phyloP scores from a whole-genome alignment of 768 basidiomycete species.

The Podaxis sp. region DNA sequence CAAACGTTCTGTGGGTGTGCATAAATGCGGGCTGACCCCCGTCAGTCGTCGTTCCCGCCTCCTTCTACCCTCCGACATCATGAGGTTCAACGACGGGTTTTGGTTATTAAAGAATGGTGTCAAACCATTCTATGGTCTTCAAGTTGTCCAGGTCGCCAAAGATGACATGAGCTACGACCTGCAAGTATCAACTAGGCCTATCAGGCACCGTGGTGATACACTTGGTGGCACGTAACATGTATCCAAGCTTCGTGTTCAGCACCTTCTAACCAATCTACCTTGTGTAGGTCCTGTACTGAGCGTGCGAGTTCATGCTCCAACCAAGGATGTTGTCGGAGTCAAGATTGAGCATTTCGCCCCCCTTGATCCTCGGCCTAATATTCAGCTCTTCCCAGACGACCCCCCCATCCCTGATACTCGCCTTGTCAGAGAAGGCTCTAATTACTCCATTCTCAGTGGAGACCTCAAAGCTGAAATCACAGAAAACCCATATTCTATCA shows the following conservation, averaged over 20 bases:
- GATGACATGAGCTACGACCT: conserved; percentile 52
- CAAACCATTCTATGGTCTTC: conserved; percentile 59
- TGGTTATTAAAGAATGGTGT: conserved; percentile 67
- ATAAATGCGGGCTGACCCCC: conserved; percentile 1
- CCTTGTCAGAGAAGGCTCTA: conserved; percentile 32
- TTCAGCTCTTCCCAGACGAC: conserved; percentile 64
- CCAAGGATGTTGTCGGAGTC: conserved; percentile 54
- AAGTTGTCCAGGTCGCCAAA: conserved; percentile 50
- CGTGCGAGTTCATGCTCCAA: conserved; percentile 53
- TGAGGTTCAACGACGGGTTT: conserved; percentile 77
- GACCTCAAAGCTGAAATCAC: conserved; percentile 56
- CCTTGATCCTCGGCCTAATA: conserved; percentile 41
- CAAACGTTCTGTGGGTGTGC: background rate
- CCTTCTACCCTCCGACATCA: conserved; percentile 22
- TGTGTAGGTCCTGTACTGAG: conserved; percentile 47
- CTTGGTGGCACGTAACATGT: conserved; percentile 43
- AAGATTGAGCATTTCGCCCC: conserved; percentile 56
- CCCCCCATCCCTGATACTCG: conserved; percentile 44
- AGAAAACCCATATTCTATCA: conserved; percentile 59
- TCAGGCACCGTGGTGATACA: conserved; percentile 64
- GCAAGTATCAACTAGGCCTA: conserved; percentile 59
- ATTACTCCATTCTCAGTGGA: conserved; percentile 41
- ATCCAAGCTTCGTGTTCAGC: background rate
- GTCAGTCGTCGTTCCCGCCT: background rate
- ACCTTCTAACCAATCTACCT: background rate